Evolutionary conservation across 192 early-diverging fungal genomes (phyloP).

Genomic region (Funneliformis geosporum): DNA sequence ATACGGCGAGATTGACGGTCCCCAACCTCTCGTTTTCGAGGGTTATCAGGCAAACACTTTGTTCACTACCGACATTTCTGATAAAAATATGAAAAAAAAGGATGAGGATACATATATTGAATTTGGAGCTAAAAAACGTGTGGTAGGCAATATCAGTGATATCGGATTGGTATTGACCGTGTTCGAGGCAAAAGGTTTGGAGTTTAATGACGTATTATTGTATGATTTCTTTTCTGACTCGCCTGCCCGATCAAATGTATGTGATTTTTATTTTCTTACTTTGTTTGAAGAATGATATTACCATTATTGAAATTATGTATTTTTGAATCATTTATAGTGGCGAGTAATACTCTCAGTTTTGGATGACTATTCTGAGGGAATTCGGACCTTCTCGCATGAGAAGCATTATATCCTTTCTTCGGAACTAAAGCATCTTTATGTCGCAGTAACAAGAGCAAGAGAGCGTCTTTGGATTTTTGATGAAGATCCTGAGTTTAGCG

Average conservation of each 20-base stretch:
- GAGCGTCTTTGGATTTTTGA: constrained; percentile 15
- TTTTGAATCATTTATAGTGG: constrained; percentile 16
- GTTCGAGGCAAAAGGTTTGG: constrained; percentile 18
- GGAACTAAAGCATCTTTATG: too few relatives aligned
- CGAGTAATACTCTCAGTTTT: constrained; percentile 4
- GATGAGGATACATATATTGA: background rate
- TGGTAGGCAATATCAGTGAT: background rate
- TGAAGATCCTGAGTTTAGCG: background rate
- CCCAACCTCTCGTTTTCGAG: background rate
- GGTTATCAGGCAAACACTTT: background rate
- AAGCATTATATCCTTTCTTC: too few relatives aligned
- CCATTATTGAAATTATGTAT: too few relatives aligned
- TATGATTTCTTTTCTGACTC: constrained; percentile 26
- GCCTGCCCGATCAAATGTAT: constrained; percentile 4
- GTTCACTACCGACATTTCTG: background rate
- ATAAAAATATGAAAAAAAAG: background rate
- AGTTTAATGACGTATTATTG: constrained; percentile 28
- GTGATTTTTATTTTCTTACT: background rate
- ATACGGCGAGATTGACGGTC: constrained; percentile 10
- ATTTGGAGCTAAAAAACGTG: constrained; percentile 12
- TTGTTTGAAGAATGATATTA: background rate
- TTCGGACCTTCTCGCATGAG: background rate
- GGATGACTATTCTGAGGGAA: background rate
- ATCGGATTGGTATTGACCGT: constrained; percentile 7
- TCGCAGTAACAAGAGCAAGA: constrained; percentile 8